These are phyloP conservation scores for Beauveria pseudobassiana DNA, from an alignment of 2,329 filamentous ascomycete species.

Conservation along the genomic window DNA sequence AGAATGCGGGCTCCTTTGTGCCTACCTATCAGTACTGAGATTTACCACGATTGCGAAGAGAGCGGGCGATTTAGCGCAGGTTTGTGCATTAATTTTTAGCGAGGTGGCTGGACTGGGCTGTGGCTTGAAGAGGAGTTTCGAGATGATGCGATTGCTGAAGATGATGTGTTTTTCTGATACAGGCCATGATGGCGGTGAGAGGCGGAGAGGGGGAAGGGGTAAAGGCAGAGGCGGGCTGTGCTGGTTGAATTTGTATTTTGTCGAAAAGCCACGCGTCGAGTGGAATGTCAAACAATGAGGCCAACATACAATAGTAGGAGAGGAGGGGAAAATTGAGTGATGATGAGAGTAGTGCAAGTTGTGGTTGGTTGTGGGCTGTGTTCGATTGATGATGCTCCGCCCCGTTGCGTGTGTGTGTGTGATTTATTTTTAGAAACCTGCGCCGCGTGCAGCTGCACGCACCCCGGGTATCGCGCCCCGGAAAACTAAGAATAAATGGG, in stretches of 20 bases:
- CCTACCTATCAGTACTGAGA: neutral
- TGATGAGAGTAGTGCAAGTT: neutral
- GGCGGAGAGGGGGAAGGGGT: neutral
- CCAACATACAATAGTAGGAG: too few relatives aligned
- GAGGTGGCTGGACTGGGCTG: neutral
- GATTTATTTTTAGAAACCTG: neutral
- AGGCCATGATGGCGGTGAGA: neutral
- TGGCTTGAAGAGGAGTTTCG: neutral
- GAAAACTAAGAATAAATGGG: neutral
- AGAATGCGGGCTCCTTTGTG: neutral
- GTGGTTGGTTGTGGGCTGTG: too few relatives aligned
- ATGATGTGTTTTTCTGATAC: neutral
- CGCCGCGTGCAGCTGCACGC: neutral
- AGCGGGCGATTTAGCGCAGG: neutral
- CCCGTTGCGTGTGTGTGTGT: neutral
- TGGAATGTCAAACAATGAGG: neutral
- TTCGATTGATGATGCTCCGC: neutral
- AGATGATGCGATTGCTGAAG: neutral
- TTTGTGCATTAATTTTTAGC: neutral
- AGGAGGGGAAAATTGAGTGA: neutral
- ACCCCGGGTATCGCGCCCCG: conserved; percentile 1
- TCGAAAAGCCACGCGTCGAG: neutral
- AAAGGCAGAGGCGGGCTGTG: too few relatives aligned
- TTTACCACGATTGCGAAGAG: neutral
- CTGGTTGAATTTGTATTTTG: neutral